A percentile compares a stretch with the other conserved stretches of the same genome.
These are phyloP conservation scores for Nidularia sp. DNA, from an alignment of 768 basidiomycete genomes.

Conservation along the genomic window DNA sequence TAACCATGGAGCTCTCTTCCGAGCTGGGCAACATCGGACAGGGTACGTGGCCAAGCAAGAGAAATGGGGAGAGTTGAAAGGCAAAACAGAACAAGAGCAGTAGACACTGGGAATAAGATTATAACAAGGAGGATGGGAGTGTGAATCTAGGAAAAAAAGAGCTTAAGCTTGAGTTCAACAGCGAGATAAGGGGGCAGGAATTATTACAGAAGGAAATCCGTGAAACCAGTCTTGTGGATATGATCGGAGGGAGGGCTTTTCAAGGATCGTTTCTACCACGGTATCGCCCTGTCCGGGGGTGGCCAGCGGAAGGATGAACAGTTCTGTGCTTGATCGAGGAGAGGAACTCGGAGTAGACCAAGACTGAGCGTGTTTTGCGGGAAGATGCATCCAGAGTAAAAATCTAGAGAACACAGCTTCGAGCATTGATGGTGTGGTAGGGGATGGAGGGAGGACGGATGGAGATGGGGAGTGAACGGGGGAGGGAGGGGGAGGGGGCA, in stretches of 20 bases:
- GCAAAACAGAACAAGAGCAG: constrained; percentile 63
- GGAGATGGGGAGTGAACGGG: constrained; percentile 6
- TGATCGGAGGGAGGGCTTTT: constrained; percentile 25
- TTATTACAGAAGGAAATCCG: constrained; percentile 24
- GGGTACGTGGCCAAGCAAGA: constrained; percentile 70
- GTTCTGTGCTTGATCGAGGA: constrained; percentile 39
- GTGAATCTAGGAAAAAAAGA: constrained; percentile 25
- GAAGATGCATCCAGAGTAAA: constrained; percentile 48
- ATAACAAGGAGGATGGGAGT: constrained; percentile 38
- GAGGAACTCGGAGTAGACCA: constrained; percentile 41
- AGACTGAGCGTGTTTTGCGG: constrained; percentile 32
- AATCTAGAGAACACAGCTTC: constrained; percentile 44
- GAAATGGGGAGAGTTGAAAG: constrained; percentile 80
- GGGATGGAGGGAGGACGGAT: constrained; percentile 17
- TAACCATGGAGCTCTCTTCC: constrained; percentile 76
- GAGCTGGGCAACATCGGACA: constrained; percentile 71
- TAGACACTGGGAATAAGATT: constrained; percentile 60
- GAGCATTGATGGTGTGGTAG: constrained; percentile 56
- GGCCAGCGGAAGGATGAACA: constrained; percentile 25
- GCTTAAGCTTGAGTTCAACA: constrained; percentile 1
- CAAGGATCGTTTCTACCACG: constrained; percentile 37
- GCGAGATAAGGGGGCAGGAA: constrained; percentile 4
- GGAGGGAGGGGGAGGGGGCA: constrained; percentile 6
- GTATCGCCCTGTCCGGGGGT: constrained; percentile 30
- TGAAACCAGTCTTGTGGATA: constrained; percentile 20